Percentiles rank a stretch among this genome's conserved stretches.
These are phyloP conservation scores for Ophiostoma sp. DNA, from an alignment of 2,329 filamentous ascomycete genomes.

Conservation along the genomic window DNA sequence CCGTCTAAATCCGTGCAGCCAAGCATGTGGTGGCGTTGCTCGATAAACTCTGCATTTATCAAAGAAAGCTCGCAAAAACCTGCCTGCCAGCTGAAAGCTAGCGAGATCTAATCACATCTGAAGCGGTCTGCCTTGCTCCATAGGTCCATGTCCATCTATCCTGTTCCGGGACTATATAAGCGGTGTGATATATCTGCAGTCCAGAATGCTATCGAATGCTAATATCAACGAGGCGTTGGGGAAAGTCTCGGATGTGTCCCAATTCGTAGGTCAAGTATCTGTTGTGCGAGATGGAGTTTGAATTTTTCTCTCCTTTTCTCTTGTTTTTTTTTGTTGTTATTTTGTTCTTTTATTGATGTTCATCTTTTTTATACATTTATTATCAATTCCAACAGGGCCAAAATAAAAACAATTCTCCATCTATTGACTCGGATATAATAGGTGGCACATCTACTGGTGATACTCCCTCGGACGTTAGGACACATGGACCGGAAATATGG, in stretches of 20 bases:
- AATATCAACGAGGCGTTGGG: not conserved
- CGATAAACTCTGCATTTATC: too few species aligned
- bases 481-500: too few species aligned
- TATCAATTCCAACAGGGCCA: too few species aligned
- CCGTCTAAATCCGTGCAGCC: not conserved
- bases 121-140: not conserved
- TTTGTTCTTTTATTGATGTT: too few species aligned
- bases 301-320: not conserved
- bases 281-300: not conserved
- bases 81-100: not conserved
- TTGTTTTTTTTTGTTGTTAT: not conserved
- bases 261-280: not conserved
- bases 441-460: not conserved
- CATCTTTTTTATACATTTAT: too few species aligned
- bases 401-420: too few species aligned
- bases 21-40: not conserved
- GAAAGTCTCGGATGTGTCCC: not conserved
- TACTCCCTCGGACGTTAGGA: too few species aligned
- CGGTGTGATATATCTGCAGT: not conserved
- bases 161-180: not conserved
- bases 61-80: too few species aligned
- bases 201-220: not conserved
- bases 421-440: too few species aligned
- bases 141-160: not conserved
- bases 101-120: not conserved